These are phyloP conservation scores for Saposhnikovia divaricata DNA, from an alignment of 129 eudicot species.

Conservation along the genomic window DNA sequence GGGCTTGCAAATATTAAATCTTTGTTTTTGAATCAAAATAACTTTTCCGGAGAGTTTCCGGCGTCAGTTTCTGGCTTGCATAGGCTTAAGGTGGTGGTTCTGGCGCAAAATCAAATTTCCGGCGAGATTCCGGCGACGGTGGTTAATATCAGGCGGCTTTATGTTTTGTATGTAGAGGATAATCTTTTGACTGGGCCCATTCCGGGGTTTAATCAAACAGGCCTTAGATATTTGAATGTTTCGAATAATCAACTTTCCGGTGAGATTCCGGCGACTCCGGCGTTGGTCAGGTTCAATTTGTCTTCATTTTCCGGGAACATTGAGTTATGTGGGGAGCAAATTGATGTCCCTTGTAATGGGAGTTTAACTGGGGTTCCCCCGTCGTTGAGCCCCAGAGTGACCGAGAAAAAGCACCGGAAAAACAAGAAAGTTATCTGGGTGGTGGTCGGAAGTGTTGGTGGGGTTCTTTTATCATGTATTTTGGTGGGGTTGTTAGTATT, in stretches of 20 bases:
- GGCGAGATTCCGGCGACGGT: slow-evolving; percentile 54
- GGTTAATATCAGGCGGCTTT: slow-evolving; percentile 37
- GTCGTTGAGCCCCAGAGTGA: slow-evolving; percentile 22
- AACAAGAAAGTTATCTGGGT: slow-evolving; percentile 32
- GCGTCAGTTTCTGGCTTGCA: slow-evolving; percentile 44
- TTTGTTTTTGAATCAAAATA: slow-evolving; percentile 48
- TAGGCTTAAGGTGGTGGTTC: slow-evolving; percentile 61
- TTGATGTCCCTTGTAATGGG: slow-evolving; percentile 23
- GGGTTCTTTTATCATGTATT: slow-evolving; percentile 26
- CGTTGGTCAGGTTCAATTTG: slow-evolving; percentile 40
- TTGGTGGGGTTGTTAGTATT: slow-evolving; percentile 17
- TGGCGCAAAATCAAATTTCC: slow-evolving; percentile 46
- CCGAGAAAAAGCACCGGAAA: slow-evolving; percentile 15
- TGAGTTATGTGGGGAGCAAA: slow-evolving; percentile 48
- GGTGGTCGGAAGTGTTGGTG: slow-evolving; percentile 38
- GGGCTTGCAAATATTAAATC: slow-evolving; percentile 63
- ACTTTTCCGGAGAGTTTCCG: slow-evolving; percentile 64
- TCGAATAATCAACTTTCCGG: slow-evolving; percentile 67
- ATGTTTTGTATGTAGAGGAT: slow-evolving; percentile 55
- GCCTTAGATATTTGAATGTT: slow-evolving; percentile 53
- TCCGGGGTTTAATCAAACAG: slow-evolving; percentile 58
- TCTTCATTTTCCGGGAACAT: slow-evolving; percentile 57
- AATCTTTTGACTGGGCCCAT: slow-evolving; percentile 56
- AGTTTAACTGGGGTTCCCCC: slow-evolving; percentile 17
- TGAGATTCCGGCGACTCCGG: slow-evolving; percentile 49